Evolutionary conservation across 2,329 filamentous ascomycete genomes (phyloP).

Genomic region (Neospermospora avenae): DNA sequence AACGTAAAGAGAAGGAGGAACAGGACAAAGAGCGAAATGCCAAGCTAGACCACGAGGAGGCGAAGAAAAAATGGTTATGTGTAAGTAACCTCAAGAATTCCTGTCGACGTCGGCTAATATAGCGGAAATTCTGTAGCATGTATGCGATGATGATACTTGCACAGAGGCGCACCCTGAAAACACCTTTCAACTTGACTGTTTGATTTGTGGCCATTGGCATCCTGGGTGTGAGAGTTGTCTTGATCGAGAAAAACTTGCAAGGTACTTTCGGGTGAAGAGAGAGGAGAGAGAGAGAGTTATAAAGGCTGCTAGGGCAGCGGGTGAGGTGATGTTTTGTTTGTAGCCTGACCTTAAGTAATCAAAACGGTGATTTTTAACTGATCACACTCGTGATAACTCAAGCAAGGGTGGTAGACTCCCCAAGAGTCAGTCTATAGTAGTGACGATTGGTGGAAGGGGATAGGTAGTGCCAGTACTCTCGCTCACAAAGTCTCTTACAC

Average conservation of each 20-base stretch:
- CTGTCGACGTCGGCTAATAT: background rate
- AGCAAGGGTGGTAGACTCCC: no score
- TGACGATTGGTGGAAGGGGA: no score
- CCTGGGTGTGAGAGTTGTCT: background rate
- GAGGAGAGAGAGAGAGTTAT: background rate
- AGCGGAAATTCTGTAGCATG: background rate
- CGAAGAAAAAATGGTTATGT: background rate
- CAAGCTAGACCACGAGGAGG: background rate
- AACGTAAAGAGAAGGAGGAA: background rate
- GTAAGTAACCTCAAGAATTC: background rate
- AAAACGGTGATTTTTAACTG: background rate
- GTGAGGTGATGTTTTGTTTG: background rate
- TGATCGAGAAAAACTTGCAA: background rate
- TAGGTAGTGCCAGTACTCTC: no score
- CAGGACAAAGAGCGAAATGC: background rate
- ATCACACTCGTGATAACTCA: no score
- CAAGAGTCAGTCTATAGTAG: no score
- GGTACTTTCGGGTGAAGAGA: background rate
- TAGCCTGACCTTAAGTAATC: background rate
- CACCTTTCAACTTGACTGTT: background rate
- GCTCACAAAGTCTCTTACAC: no score
- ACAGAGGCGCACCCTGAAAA: background rate
- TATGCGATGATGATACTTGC: background rate
- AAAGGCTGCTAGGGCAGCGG: background rate
- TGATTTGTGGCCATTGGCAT: background rate